Conservation (phyloP, 2,329 filamentous ascomycete genomes). For the Colletotrichum acutatum region DNA sequence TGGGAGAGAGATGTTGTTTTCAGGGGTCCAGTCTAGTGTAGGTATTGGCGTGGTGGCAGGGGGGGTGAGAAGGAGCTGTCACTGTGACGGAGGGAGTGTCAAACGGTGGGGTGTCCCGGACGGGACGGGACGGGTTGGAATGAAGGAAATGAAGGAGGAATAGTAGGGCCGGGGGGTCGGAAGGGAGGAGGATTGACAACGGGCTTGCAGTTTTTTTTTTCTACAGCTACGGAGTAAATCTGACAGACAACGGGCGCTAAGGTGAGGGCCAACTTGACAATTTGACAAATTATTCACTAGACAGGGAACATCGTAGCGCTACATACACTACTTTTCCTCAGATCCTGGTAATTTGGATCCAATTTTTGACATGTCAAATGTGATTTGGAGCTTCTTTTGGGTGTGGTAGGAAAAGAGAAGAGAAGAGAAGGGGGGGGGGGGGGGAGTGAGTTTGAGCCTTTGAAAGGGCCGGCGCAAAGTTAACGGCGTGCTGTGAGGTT, state of each 20-base stretch:
- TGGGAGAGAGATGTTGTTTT: not conserved
- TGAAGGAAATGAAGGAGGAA: not conserved
- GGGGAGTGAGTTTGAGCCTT: not conserved
- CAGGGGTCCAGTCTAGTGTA: not conserved
- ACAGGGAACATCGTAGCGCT: not conserved
- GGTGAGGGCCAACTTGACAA: not conserved
- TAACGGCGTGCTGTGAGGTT: not conserved
- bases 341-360: constrained; percentile 13
- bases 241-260: constrained; percentile 18
- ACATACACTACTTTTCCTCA: not conserved
- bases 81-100: not conserved
- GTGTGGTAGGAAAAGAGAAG: not conserved
- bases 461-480: not conserved
- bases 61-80: not conserved
- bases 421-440: no score
- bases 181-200: not conserved
- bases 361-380: constrained; percentile 29
- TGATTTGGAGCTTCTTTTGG: not conserved
- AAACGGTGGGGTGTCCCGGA: not conserved
- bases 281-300: no score
- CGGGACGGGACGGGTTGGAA: not conserved
- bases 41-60: not conserved
- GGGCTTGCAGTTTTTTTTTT: not conserved
- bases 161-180: not conserved
- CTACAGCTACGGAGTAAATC: not conserved